phyloP scores from a whole-genome alignment of 2,329 filamentous ascomycete species.

The Microdochium nivale region DNA sequence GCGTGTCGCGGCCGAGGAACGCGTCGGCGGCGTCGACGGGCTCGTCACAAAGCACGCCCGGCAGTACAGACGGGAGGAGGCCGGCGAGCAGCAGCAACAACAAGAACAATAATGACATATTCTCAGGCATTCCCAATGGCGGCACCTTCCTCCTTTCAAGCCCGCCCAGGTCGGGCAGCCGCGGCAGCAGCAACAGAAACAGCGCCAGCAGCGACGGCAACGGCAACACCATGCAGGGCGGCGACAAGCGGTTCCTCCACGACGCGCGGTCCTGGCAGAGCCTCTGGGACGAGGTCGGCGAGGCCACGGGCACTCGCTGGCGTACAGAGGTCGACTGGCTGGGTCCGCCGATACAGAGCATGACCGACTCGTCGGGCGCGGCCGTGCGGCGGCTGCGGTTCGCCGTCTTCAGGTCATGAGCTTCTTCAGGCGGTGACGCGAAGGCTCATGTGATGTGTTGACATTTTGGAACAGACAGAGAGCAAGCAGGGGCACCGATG shows the following conservation, averaged over 20 bases:
- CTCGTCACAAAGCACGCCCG: background rate
- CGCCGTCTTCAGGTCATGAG: background rate
- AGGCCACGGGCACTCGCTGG: slow-evolving; percentile 39
- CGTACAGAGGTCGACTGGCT: slow-evolving; percentile 29
- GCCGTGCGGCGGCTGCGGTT: background rate
- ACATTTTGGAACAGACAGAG: no score
- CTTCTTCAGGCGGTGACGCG: background rate
- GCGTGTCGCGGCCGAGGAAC: slow-evolving; percentile 10
- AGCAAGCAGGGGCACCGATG: no score
- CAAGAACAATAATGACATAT: background rate
- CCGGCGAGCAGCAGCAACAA: background rate
- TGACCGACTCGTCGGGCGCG: background rate
- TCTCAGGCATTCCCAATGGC: background rate
- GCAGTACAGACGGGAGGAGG: background rate
- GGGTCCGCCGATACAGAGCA: background rate
- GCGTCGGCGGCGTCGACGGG: background rate
- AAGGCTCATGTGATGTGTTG: background rate
- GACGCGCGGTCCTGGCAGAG: slow-evolving; percentile 38
- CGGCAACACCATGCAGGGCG: slow-evolving; percentile 11
- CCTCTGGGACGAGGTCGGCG: slow-evolving; percentile 45
- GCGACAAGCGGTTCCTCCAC: slow-evolving; percentile 33
- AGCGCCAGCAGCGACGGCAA: slow-evolving; percentile 12
- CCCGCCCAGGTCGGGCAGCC: background rate
- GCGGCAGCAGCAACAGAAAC: background rate
- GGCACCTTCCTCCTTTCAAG: background rate